Conservation (phyloP, 1,139 yeast species). For the Eremothecium cymbalariae region DNA sequence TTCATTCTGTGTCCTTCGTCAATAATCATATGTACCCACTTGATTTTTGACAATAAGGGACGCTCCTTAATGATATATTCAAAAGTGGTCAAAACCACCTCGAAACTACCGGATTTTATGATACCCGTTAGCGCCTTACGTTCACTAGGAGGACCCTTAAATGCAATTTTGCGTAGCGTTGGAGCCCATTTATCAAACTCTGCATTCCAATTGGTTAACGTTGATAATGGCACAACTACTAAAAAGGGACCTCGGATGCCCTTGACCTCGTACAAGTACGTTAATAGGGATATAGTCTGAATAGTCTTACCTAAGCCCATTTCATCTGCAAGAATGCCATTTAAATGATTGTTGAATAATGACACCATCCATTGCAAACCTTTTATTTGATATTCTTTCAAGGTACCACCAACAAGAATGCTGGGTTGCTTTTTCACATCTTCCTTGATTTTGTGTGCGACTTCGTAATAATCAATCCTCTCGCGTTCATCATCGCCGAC, state of each 20-base stretch:
- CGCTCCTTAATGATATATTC: conserved; percentile 73
- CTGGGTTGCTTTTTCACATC: conserved; percentile 56
- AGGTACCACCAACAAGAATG: conserved; percentile 72
- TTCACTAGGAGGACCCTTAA: conserved; percentile 66
- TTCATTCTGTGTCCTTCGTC: conserved; percentile 91
- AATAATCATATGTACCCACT: conserved; percentile 80
- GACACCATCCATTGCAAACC: conserved; percentile 99
- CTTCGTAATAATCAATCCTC: conserved; percentile 67
- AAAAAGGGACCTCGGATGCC: conserved; percentile 61
- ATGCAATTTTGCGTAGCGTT: conserved; percentile 53
- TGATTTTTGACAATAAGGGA: conserved; percentile 55
- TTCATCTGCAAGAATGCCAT: conserved; percentile 92
- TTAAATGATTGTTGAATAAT: conserved; percentile 79
- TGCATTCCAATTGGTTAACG: conserved; percentile 75
- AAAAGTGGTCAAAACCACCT: conserved; percentile 68
- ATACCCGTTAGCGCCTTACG: conserved; percentile 58
- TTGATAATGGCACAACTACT: conserved; percentile 77
- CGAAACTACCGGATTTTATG: conserved; percentile 60
- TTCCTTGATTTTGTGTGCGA: conserved; percentile 68
- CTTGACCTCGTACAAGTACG: conserved; percentile 65
- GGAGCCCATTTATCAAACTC: conserved; percentile 92
- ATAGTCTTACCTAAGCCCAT: conserved; percentile 90
- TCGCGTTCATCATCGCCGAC: conserved; percentile 47
- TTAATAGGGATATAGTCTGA: conserved; percentile 69
- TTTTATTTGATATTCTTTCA: conserved; percentile 88